Conservation (phyloP, 768 basidiomycete species). For the Pisolithus orientalis region DNA sequence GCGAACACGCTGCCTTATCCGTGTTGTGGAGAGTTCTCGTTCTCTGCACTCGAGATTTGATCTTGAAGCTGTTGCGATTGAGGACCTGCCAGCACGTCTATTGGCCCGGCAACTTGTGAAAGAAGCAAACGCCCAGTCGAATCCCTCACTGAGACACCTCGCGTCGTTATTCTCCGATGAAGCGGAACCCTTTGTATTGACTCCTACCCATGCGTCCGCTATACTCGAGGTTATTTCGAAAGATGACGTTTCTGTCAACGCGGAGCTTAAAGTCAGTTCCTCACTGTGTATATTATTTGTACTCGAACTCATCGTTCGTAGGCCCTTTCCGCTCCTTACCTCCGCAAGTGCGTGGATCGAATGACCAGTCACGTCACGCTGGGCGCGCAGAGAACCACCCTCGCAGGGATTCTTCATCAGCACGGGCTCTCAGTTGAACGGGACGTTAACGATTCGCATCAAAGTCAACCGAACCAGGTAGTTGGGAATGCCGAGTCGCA, state of each 20-base stretch:
- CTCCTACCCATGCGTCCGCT: constrained; percentile 22
- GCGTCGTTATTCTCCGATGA: constrained; percentile 18
- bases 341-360: constrained; percentile 25
- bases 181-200: constrained; percentile 25
- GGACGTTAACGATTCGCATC: constrained; percentile 10
- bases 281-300: not conserved
- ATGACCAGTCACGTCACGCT: constrained; percentile 21
- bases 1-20: constrained; percentile 36
- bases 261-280: constrained; percentile 27
- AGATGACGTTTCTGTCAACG: constrained; percentile 30
- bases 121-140: constrained; percentile 26
- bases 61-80: constrained; percentile 10
- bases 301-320: constrained; percentile 8
- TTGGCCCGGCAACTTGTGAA: constrained; percentile 41
- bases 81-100: constrained; percentile 31
- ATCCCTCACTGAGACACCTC: constrained; percentile 10
- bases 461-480: not conserved
- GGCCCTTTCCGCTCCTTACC: constrained; percentile 22
- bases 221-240: constrained; percentile 34
- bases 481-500: not conserved
- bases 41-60: constrained; percentile 10
- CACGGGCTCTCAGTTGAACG: constrained; percentile 9
- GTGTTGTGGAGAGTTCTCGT: constrained; percentile 29
- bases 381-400: constrained; percentile 16
- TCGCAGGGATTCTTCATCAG: constrained; percentile 1